Base-by-base conservation (phyloP, 1,139 yeast genomes). In the Scheffersomyces segobiensis region DNA sequence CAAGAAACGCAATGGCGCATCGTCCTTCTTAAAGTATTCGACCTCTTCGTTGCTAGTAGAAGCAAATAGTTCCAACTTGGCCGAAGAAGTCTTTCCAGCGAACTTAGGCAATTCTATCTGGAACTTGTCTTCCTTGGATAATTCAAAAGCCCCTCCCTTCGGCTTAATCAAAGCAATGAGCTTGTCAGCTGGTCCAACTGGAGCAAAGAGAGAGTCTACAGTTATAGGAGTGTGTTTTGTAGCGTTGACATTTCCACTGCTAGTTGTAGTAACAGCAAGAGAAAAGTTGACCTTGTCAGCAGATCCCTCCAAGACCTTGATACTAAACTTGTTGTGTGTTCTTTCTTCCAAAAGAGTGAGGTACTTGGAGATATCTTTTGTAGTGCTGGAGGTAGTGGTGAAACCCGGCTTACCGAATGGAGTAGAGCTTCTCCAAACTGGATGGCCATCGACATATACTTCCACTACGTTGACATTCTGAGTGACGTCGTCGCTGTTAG, bases 11-110 rank as follows among this genome's bases (percentile, higher is more conserved):
- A 72, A 58, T 22, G 75, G 75, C 52, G 61, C 57, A 50, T 64
- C 62, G 48, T 62, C 69, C 21, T 65, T 62, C 54, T 63, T 65
- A 61, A 61, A 72, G 63, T 61, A 71, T 5, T 55, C 53, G 21
- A 67, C 58, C 62, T 71, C 75, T 10, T 66, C 71, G 21, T 70
- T 67, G 50, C 67, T 59, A 21, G 74, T 69, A 53, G 73, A 68
- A 46, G 72, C 71, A 46, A 71, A 70, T 24, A 72, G 58, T n/a
- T 66, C 59, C 46, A 71, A 55, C 56, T 67, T 70, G 51, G 75
- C 75, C 50, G 58, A 58, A 4, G 76, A 68, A 48, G 66, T 63
- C 53, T 71, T 71, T 22, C 88, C 47, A 32, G 53, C 7, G 39
- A 59, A 46, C 14, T 39, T 20, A 3, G 60, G 61, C n/a, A 59